Evolutionary conservation across 192 early-diverging fungal genomes (phyloP).

Genomic region (Coemansia sp.): DNA sequence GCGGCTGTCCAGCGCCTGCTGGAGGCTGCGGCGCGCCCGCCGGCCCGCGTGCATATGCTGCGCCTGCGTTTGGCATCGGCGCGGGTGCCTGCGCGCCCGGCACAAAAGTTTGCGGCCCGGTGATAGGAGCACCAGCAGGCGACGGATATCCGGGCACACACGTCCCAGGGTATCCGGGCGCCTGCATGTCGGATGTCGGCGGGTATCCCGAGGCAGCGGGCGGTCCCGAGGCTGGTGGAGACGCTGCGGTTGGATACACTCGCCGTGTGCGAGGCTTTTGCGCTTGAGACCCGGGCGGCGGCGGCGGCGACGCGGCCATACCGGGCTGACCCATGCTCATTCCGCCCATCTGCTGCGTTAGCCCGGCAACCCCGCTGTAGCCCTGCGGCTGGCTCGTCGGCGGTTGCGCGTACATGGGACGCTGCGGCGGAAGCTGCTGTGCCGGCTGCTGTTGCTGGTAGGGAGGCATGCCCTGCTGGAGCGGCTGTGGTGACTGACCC

Average conservation of each 20-base stretch:
- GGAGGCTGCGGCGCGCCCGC: conserved; percentile 4
- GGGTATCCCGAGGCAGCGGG: conserved; percentile 16
- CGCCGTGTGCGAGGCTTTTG: conserved; percentile 32
- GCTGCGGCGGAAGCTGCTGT: conserved; percentile 10
- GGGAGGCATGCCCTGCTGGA: not conserved
- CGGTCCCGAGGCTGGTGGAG: conserved; percentile 5
- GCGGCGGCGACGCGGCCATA: conserved; percentile 19
- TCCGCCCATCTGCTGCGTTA: conserved; percentile 35
- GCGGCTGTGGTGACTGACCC: not conserved
- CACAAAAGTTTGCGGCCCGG: conserved; percentile 43
- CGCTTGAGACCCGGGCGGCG: conserved; percentile 18
- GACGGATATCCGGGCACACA: conserved; percentile 17
- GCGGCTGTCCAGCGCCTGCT: conserved; percentile 7
- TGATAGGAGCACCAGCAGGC: conserved; percentile 14
- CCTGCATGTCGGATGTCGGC: conserved; percentile 8
- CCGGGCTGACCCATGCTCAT: conserved; percentile 30
- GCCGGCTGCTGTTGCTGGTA: conserved; percentile 12
- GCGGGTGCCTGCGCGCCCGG: conserved; percentile 40
- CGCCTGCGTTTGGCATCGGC: conserved; percentile 16
- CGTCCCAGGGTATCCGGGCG: conserved; percentile 22
- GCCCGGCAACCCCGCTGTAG: conserved; percentile 7
- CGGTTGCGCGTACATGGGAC: conserved; percentile 11
- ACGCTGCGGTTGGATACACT: conserved; percentile 17
- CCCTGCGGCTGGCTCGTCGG: conserved; percentile 9
- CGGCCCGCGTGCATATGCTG: conserved; percentile 26